phyloP scores from a whole-genome alignment of 768 basidiomycete species.

The Trametes elegans region DNA sequence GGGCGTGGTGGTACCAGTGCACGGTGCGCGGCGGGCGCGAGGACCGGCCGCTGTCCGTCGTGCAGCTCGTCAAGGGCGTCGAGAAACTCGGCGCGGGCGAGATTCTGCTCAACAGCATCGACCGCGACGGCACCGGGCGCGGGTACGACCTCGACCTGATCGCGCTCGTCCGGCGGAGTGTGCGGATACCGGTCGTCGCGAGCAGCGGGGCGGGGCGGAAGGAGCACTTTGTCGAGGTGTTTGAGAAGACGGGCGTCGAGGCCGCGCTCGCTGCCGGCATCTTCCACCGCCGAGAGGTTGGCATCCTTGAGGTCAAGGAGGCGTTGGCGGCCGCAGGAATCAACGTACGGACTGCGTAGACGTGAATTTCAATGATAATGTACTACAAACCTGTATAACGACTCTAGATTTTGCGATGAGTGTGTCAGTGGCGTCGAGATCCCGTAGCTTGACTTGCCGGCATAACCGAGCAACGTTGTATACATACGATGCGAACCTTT shows the following conservation, averaged over 20 bases:
- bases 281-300: conserved; percentile 90
- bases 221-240: conserved; percentile 87
- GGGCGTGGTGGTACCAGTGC: conserved; percentile 99
- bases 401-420: background rate
- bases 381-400: background rate
- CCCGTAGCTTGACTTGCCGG: background rate
- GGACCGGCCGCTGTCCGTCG: conserved; percentile 75
- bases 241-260: conserved; percentile 75
- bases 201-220: conserved; percentile 87
- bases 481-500: conserved; percentile 1
- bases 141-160: conserved; percentile 91
- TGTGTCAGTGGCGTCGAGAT: background rate
- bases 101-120: conserved; percentile 93
- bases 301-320: conserved; percentile 77
- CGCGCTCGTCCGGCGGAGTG: conserved; percentile 66
- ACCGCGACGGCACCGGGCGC: conserved; percentile 80
- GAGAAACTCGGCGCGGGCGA: conserved; percentile 93
- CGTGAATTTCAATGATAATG: background rate
- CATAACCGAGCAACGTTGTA: background rate
- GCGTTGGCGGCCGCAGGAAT: conserved; percentile 46
- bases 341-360: conserved; percentile 39
- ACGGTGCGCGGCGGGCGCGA: conserved; percentile 94
- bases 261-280: conserved; percentile 96
- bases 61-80: conserved; percentile 90
- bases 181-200: conserved; percentile 90